phyloP scores from a whole-genome alignment of 2,329 filamentous ascomycete species.

The Nothopassalora personata region DNA sequence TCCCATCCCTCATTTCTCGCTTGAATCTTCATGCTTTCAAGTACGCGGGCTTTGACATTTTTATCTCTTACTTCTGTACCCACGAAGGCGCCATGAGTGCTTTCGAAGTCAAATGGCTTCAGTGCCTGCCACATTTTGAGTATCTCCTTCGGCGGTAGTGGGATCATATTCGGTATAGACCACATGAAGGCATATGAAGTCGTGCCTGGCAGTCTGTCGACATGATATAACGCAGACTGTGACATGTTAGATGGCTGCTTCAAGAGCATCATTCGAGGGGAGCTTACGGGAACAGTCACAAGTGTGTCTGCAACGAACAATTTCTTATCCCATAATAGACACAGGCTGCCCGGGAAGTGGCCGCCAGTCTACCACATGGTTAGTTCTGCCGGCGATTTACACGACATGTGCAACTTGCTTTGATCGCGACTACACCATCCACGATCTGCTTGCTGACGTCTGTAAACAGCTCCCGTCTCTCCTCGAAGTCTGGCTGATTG shows the following conservation, averaged over 20 bases:
- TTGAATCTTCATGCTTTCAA: slow-evolving; percentile 75
- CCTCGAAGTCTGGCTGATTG: slow-evolving; percentile 40
- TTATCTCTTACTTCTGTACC: slow-evolving; percentile 55
- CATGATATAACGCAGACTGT: slow-evolving; percentile 35
- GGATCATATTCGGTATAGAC: slow-evolving; percentile 70
- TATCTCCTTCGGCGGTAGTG: slow-evolving; percentile 59
- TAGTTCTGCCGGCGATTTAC: slow-evolving; percentile 26
- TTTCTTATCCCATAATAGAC: slow-evolving; percentile 56
- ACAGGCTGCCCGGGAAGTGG: slow-evolving; percentile 71
- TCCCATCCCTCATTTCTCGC: slow-evolving; percentile 36
- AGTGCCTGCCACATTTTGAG: slow-evolving; percentile 65
- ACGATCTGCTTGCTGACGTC: slow-evolving; percentile 33
- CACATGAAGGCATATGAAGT: slow-evolving; percentile 66
- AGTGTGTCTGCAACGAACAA: slow-evolving; percentile 76
- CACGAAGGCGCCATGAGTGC: slow-evolving; percentile 63
- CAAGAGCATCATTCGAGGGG: background rate
- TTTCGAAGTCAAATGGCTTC: slow-evolving; percentile 56
- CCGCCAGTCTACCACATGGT: slow-evolving; percentile 47
- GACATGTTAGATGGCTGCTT: background rate
- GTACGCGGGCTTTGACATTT: slow-evolving; percentile 57
- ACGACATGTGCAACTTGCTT: slow-evolving; percentile 40
- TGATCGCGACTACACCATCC: slow-evolving; percentile 56
- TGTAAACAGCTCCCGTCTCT: slow-evolving; percentile 45
- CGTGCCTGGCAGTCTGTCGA: slow-evolving; percentile 41
- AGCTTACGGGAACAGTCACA: slow-evolving; percentile 58